Base-by-base conservation (phyloP, 345 rosid species). In the Xanthoceras sorbifolium region DNA sequence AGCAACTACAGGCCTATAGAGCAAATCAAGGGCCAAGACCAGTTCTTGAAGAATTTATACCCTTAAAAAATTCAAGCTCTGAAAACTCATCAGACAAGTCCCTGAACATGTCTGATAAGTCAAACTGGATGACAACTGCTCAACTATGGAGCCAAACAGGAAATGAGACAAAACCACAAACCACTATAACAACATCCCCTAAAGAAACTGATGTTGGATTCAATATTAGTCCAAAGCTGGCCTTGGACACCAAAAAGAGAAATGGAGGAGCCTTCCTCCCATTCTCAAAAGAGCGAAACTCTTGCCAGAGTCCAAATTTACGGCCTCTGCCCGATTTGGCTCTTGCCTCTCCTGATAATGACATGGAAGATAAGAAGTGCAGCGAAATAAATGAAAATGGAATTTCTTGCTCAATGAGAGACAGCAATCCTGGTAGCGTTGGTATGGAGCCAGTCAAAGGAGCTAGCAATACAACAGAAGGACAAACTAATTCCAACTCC, bases 21-120 rank as follows among this genome's bases (percentile, higher is more conserved):
- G 88, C 83, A 76, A 90, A 81, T 73, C 92, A 88, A 84, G 90
- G 84, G 71, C 67, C 91, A 71, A 86, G 77, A 78, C 93, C 92
- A 14, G 84, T 91, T 77, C 97, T 97, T 61, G 99, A 90, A 90
- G 98, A 97, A 79, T 97, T 97, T 87, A 94, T 97, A 57, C 99
- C 99, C 32, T 84, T 97, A 23, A 97, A 87, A 75, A 88, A 83
- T 80, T 62, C 91, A 36, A 42, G 74, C 80, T 74, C 86, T 0
- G 87, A 84, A 46, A 74, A 68, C 70, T 61, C 86, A 5, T 61
- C 86, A 5, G 97, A 90, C 32, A 89, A 85, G 34, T 48, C 75
- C 0, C 40, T 66, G 20, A 82, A 60, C 84, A 48, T 76, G 36
- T 83, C 87, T 17, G 89, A 88, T 38, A 97, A 92, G 85, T 89